Evolutionary conservation across 805 yeast genomes (phyloP).

Genomic region (Crinitomyces ghanaensis): DNA sequence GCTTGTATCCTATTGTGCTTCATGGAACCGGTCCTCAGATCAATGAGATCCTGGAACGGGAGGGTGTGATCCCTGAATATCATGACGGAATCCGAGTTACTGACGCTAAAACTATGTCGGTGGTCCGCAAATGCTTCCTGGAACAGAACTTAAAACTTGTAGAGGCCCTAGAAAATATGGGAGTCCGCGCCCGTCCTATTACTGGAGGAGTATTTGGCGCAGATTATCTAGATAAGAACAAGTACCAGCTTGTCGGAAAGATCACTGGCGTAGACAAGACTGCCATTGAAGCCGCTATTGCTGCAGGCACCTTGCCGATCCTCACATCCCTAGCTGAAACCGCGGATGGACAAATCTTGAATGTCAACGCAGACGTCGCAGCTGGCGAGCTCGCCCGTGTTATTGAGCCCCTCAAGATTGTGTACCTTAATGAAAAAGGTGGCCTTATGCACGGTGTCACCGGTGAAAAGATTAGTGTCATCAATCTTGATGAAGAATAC

Average conservation of each 20-base stretch:
- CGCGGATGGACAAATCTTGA: constrained; percentile 88
- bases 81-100: constrained; percentile 96
- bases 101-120: constrained; percentile 87
- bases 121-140: constrained; percentile 87
- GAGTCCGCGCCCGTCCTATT: constrained; percentile 97
- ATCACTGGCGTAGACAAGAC: constrained; percentile 77
- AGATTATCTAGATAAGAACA: constrained; percentile 77
- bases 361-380: constrained; percentile 97
- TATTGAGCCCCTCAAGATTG: constrained; percentile 93
- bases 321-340: constrained; percentile 96
- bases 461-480: constrained; percentile 78
- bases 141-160: constrained; percentile 93
- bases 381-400: constrained; percentile 97
- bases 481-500: constrained; percentile 93
- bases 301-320: constrained; percentile 94
- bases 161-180: constrained; percentile 90
- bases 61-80: constrained; percentile 92
- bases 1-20: constrained; percentile 88
- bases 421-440: constrained; percentile 93
- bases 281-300: constrained; percentile 86
- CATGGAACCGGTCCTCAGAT: constrained; percentile 99
- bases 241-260: constrained; percentile 87
- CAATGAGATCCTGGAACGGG: constrained; percentile 82
- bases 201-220: constrained; percentile 97
- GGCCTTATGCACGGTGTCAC: constrained; percentile 90